Evolutionary conservation across 257 asterid species (phyloP).

Genomic region (Solanum ossicruentum): DNA sequence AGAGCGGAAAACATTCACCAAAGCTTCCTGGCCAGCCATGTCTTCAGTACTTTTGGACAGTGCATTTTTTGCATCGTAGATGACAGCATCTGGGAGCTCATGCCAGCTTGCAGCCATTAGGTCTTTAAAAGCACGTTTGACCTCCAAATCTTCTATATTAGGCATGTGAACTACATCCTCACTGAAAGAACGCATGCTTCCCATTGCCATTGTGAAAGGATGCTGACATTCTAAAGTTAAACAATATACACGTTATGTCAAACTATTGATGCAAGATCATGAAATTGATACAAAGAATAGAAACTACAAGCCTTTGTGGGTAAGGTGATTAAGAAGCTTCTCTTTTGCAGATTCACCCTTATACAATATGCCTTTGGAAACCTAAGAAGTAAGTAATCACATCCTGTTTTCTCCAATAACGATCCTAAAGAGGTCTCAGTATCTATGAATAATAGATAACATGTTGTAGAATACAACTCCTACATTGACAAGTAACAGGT

Average conservation of each 20-base stretch:
- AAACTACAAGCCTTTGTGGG: neutral
- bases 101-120: slow-evolving; percentile 80
- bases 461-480: neutral
- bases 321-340: neutral
- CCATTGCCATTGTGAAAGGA: slow-evolving; percentile 34
- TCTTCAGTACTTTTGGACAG: slow-evolving; percentile 71
- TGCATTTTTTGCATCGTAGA: slow-evolving; percentile 45
- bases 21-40: slow-evolving; percentile 57
- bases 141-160: slow-evolving; percentile 47
- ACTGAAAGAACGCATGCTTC: slow-evolving; percentile 52
- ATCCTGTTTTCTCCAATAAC: neutral
- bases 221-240: slow-evolving; percentile 23
- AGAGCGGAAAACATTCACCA: slow-evolving; percentile 64
- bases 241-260: neutral
- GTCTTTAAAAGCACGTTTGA: slow-evolving; percentile 69
- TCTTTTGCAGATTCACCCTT: neutral
- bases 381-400: neutral
- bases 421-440: neutral
- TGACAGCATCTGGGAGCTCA: slow-evolving; percentile 54
- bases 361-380: neutral
- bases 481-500: neutral
- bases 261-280: neutral
- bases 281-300: neutral
- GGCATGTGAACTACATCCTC: slow-evolving; percentile 59
- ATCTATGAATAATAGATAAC: neutral